phyloP scores from a whole-genome alignment of 805 yeast species.

The Suhomyces vadensis region DNA sequence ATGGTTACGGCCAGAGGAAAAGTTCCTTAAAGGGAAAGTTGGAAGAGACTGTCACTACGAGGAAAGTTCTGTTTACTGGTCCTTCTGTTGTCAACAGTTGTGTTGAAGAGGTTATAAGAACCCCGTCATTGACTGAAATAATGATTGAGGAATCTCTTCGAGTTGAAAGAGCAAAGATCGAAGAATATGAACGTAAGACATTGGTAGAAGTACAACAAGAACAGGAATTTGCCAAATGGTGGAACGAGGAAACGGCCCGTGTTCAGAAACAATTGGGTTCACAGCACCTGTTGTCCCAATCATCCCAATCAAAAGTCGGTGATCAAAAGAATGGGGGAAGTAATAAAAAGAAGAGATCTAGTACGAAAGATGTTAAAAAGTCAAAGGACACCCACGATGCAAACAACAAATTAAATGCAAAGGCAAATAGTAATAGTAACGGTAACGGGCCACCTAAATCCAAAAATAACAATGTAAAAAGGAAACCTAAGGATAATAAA shows the following conservation, averaged over 20 bases:
- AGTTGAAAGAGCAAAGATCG: slow-evolving; percentile 29
- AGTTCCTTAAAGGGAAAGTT: background rate
- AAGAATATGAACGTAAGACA: slow-evolving; percentile 39
- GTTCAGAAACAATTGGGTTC: slow-evolving; percentile 49
- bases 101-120: background rate
- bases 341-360: background rate
- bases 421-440: background rate
- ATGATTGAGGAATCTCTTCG: slow-evolving; percentile 49
- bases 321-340: background rate
- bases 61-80: background rate
- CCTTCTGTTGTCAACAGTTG: background rate
- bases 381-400: background rate
- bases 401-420: background rate
- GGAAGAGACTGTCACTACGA: background rate
- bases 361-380: background rate
- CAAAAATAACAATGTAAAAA: slow-evolving; percentile 1
- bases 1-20: too few relatives aligned
- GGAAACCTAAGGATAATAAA: slow-evolving; percentile 1
- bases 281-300: background rate
- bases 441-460: background rate
- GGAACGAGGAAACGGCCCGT: slow-evolving; percentile 73
- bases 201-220: slow-evolving; percentile 76
- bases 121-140: slow-evolving; percentile 44
- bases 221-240: slow-evolving; percentile 85
- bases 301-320: background rate